These are phyloP conservation scores for Chlamydomonas schloesseri DNA, from an alignment of 139 green algal genomes.

Conservation along the genomic window DNA sequence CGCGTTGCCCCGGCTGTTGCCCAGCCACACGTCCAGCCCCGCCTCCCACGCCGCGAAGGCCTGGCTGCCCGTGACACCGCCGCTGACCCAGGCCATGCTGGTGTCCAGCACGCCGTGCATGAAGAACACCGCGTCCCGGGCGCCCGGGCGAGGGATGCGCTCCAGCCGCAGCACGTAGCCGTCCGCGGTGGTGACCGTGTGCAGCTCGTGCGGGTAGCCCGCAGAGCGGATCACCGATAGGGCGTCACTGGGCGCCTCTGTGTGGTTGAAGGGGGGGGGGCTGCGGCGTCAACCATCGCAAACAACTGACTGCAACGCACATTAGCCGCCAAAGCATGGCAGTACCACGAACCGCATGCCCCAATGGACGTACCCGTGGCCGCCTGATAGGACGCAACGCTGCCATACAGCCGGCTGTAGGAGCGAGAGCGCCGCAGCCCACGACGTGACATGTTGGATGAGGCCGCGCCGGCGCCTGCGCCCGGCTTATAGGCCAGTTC, in stretches of 20 bases:
- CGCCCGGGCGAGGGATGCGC: constrained; percentile 81
- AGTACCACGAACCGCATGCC: too few species aligned
- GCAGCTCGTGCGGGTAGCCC: constrained; percentile 70
- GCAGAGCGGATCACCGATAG: constrained; percentile 44
- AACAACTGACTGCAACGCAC: too few species aligned
- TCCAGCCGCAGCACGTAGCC: constrained; percentile 87
- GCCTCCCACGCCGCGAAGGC: constrained; percentile 93
- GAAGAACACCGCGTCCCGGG: constrained; percentile 86
- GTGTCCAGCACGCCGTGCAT: constrained; percentile 93
- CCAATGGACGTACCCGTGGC: too few species aligned
- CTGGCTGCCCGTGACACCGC: constrained; percentile 81
- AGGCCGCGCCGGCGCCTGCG: not conserved
- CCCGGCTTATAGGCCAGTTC: constrained; percentile 14
- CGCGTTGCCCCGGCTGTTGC: constrained; percentile 87
- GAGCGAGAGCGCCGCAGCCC: constrained; percentile 3
- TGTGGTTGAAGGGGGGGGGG: not conserved
- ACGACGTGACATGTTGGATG: not conserved
- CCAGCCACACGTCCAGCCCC: constrained; percentile 96
- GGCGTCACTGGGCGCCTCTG: constrained; percentile 12
- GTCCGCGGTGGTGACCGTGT: constrained; percentile 60
- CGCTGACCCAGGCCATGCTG: constrained; percentile 88
- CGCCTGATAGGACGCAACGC: too few species aligned
- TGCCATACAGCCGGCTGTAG: not conserved
- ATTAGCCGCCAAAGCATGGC: too few species aligned
- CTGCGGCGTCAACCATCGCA: too few species aligned